A percentile compares a stretch with the other conserved stretches of the same genome.
Evolutionary conservation across 306 rosid species (phyloP).

Genomic region (Trichosanthes truncata): DNA sequence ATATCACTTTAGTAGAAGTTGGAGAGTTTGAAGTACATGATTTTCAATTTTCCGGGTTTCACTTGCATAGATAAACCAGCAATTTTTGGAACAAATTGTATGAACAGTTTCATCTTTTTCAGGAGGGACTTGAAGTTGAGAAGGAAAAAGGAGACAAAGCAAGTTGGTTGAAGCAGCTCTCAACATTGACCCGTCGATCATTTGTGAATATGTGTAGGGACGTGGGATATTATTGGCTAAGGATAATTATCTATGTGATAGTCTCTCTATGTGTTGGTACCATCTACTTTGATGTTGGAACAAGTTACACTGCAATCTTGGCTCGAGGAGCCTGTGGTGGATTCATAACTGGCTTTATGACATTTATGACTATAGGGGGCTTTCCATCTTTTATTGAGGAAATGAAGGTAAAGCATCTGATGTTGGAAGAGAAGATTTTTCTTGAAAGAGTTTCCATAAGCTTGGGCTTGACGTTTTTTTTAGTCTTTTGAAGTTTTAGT

Average conservation of each 20-base stretch:
- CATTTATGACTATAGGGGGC: conserved; percentile 98
- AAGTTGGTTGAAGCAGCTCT: conserved; percentile 79
- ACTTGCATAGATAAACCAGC: background rate
- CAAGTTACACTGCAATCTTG: conserved; percentile 75
- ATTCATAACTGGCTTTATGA: conserved; percentile 93
- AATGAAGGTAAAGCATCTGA: conserved; percentile 60
- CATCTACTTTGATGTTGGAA: conserved; percentile 69
- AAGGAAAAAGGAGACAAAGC: conserved; percentile 51
- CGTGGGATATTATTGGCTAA: conserved; percentile 95
- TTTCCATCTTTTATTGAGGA: conserved; percentile 93
- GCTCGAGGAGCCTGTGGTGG: conserved; percentile 94
- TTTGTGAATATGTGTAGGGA: conserved; percentile 87
- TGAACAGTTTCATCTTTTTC: conserved; percentile 13
- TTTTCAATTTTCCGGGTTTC: background rate
- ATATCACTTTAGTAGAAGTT: background rate
- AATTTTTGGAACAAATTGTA: background rate
- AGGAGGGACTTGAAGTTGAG: conserved; percentile 48
- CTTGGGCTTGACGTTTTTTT: background rate
- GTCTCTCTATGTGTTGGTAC: conserved; percentile 94
- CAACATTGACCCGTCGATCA: conserved; percentile 66
- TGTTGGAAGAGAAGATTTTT: background rate
- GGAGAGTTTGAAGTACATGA: background rate
- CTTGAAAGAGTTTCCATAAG: background rate
- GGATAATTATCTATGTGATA: conserved; percentile 70
- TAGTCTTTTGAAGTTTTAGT: background rate